Evolutionary conservation across 768 basidiomycete species (phyloP).

Genomic region (Boletus barrowsii): DNA sequence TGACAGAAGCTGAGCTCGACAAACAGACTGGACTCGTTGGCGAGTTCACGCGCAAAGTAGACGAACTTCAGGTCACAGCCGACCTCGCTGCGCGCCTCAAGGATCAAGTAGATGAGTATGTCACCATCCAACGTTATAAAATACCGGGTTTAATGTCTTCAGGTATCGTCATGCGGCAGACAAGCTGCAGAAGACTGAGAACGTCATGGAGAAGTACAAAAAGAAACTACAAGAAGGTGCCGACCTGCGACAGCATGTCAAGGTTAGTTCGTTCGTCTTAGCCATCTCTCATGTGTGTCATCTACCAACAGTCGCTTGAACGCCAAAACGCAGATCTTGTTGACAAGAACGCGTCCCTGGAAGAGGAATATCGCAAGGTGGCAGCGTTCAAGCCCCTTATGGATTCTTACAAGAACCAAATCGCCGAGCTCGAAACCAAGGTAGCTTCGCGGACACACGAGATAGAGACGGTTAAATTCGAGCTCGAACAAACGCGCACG

Average conservation of each 20-base stretch:
- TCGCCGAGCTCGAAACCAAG: constrained; percentile 76
- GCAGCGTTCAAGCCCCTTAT: constrained; percentile 83
- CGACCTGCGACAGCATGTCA: constrained; percentile 82
- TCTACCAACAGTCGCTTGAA: constrained; percentile 64
- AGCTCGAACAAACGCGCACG: constrained; percentile 71
- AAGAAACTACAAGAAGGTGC: constrained; percentile 96
- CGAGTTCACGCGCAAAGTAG: constrained; percentile 75
- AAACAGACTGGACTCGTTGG: constrained; percentile 66
- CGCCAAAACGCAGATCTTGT: constrained; percentile 91
- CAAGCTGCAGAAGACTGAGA: constrained; percentile 89
- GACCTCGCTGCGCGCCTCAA: constrained; percentile 79
- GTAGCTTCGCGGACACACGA: constrained; percentile 63
- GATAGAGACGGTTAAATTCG: constrained; percentile 66
- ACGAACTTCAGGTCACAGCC: constrained; percentile 76
- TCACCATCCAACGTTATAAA: neutral
- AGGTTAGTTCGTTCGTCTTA: constrained; percentile 42
- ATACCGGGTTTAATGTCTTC: neutral
- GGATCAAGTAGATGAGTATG: constrained; percentile 91
- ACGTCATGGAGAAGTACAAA: constrained; percentile 98
- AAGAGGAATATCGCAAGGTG: constrained; percentile 88
- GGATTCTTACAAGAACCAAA: constrained; percentile 89
- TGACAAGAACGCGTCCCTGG: constrained; percentile 87
- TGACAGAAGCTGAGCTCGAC: constrained; percentile 80
- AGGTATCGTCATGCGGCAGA: constrained; percentile 93
- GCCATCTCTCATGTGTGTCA: neutral